phyloP scores from a whole-genome alignment of 2,329 filamentous ascomycete genomes.

The Fonsecaea monophora region DNA sequence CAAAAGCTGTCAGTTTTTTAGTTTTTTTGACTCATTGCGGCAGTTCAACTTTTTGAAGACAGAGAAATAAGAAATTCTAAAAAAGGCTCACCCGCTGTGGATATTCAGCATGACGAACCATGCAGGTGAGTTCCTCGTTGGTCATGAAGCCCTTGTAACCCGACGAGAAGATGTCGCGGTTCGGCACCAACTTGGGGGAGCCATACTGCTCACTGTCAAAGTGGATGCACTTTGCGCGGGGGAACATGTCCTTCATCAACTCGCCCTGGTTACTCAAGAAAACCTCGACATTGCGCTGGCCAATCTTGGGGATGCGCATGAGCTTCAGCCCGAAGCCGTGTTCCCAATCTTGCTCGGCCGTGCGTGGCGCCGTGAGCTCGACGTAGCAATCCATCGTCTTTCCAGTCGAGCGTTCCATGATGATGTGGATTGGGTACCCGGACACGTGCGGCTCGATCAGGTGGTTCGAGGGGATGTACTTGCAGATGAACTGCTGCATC shows the following conservation, averaged over 20 bases:
- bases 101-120: conserved; percentile 56
- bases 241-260: conserved; percentile 60
- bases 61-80: not conserved
- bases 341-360: conserved; percentile 51
- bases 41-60: not conserved
- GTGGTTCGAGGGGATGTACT: conserved; percentile 47
- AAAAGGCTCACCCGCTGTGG: conserved; percentile 55
- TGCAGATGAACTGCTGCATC: conserved; percentile 56
- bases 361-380: conserved; percentile 50
- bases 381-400: conserved; percentile 63
- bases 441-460: conserved; percentile 32
- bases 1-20: conserved; percentile 16
- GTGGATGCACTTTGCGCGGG: conserved; percentile 57
- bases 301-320: conserved; percentile 52
- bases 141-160: conserved; percentile 61
- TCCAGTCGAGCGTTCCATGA: conserved; percentile 64
- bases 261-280: conserved; percentile 55
- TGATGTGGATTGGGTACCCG: conserved; percentile 61
- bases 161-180: conserved; percentile 53
- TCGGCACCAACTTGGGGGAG: conserved; percentile 45
- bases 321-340: conserved; percentile 47
- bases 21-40: too few relatives aligned
- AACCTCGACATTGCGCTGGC: conserved; percentile 56
- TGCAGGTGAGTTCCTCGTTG: conserved; percentile 56
- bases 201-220: conserved; percentile 49